These are phyloP conservation scores for Ochromonas danica DNA, from an alignment of 108 stramenopile species.

Conservation along the genomic window DNA sequence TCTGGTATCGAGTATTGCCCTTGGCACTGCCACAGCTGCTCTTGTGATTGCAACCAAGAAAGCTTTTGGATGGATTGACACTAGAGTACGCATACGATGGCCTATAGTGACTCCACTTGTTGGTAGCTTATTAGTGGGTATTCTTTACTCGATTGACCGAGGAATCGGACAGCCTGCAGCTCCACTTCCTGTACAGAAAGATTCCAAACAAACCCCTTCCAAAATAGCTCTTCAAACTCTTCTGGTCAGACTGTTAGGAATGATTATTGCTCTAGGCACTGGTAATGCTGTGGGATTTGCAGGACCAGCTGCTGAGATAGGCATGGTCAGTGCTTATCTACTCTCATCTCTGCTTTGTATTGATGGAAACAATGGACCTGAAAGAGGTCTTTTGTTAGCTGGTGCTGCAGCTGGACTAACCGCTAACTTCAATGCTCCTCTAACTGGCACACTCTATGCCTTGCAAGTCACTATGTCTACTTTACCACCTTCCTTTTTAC, in stretches of 20 bases:
- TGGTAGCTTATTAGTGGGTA: background rate
- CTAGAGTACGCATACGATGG: background rate
- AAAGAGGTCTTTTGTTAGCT: background rate
- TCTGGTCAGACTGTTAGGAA: background rate
- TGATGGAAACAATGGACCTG: background rate
- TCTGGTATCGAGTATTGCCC: too few relatives aligned
- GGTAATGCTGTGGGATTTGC: background rate
- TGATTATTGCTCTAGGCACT: background rate
- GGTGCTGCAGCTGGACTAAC: background rate
- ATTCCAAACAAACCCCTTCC: background rate
- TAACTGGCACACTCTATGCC: background rate
- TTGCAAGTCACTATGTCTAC: background rate
- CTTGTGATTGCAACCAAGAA: too few relatives aligned
- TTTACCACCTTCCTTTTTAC: too few relatives aligned
- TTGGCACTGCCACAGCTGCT: too few relatives aligned
- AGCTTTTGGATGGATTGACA: too few relatives aligned
- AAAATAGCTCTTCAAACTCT: background rate
- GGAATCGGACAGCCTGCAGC: background rate
- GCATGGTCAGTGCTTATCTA: background rate
- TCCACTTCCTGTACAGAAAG: background rate
- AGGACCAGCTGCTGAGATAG: conserved; percentile 10
- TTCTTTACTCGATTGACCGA: background rate
- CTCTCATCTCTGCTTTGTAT: background rate
- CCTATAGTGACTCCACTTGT: background rate
- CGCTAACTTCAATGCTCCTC: conserved; percentile 11